Percentiles rank a stretch among this genome's conserved stretches.
These are phyloP conservation scores for Metschnikowia dekortorum DNA, from an alignment of 805 yeast species.

Conservation along the genomic window DNA sequence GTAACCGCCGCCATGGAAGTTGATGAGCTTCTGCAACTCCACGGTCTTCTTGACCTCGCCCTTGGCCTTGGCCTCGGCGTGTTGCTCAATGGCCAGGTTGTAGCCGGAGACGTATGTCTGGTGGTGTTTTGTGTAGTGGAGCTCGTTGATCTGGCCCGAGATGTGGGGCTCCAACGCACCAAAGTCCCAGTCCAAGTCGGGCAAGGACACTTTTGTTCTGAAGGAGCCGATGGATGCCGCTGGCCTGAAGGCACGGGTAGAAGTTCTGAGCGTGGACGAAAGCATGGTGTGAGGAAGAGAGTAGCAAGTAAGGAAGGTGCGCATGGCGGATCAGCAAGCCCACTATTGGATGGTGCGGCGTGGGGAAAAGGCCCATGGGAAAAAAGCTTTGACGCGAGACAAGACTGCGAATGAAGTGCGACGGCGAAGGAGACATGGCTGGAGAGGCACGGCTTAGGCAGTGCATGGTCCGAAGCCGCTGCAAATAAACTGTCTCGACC, in stretches of 20 bases:
- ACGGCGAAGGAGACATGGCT: no score
- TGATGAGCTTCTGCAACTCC: constrained; percentile 42
- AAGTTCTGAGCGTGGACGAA: constrained; percentile 14
- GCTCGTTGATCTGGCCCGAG: constrained; percentile 42
- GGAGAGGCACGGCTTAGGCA: no score
- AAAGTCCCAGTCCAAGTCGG: constrained; percentile 44
- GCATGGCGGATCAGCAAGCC: constrained; percentile 1
- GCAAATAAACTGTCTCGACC: no score
- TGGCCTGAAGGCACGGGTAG: constrained; percentile 11
- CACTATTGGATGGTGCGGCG: neutral
- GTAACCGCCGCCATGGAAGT: constrained; percentile 51
- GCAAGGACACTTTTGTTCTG: constrained; percentile 28
- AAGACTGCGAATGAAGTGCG: no score
- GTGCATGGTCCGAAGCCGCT: no score
- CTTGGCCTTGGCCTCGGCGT: constrained; percentile 29
- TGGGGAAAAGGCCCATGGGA: neutral
- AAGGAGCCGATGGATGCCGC: constrained; percentile 14
- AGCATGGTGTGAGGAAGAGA: constrained; percentile 11
- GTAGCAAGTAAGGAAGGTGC: neutral
- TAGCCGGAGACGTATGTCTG: constrained; percentile 47
- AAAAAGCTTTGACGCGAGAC: no score
- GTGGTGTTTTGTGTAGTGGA: constrained; percentile 49
- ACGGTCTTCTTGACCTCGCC: constrained; percentile 40
- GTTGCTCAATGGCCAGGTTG: constrained; percentile 42
- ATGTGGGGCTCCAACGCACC: constrained; percentile 47